Conservation (phyloP, 1,284 basidiomycete species). For the Taiwanofungus camphoratus region DNA sequence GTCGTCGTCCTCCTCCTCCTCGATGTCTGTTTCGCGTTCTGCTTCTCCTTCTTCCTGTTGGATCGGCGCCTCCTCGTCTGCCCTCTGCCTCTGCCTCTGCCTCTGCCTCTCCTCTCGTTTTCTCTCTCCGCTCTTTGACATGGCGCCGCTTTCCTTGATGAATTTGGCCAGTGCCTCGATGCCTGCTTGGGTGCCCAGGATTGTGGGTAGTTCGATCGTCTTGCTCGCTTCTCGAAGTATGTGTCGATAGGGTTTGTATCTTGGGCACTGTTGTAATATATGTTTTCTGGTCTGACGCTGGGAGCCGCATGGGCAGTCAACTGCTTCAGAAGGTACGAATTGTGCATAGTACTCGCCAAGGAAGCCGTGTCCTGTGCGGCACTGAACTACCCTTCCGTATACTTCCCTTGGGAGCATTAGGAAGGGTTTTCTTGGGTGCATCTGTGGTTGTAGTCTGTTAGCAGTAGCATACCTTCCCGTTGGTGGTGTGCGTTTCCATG, state of each 20-base stretch:
- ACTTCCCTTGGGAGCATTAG: slow-evolving; percentile 14
- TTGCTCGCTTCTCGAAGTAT: background rate
- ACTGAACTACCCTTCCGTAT: slow-evolving; percentile 21
- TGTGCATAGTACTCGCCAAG: slow-evolving; percentile 24
- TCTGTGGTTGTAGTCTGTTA: slow-evolving; percentile 21
- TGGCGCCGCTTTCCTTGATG: background rate
- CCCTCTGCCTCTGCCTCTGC: background rate
- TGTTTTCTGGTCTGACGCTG: slow-evolving; percentile 24
- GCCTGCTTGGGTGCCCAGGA: background rate
- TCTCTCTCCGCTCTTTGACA: slow-evolving; percentile 3
- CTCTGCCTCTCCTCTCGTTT: too few relatives aligned
- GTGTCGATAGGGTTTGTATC: background rate
- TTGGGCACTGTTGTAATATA: slow-evolving; percentile 15
- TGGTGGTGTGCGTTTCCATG: background rate
- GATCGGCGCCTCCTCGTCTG: background rate
- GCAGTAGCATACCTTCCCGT: slow-evolving; percentile 20
- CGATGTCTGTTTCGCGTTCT: background rate
- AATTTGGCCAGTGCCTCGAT: slow-evolving; percentile 1
- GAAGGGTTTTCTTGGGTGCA: slow-evolving; percentile 18
- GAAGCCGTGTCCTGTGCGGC: slow-evolving; percentile 25
- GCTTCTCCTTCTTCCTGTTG: background rate
- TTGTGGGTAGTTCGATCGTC: slow-evolving; percentile 1
- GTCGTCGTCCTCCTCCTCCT: background rate
- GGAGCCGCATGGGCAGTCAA: slow-evolving; percentile 25
- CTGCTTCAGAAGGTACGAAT: slow-evolving; percentile 20